Conservation (phyloP, 2,329 filamentous ascomycete species). For the Aureobasidium sp. region DNA sequence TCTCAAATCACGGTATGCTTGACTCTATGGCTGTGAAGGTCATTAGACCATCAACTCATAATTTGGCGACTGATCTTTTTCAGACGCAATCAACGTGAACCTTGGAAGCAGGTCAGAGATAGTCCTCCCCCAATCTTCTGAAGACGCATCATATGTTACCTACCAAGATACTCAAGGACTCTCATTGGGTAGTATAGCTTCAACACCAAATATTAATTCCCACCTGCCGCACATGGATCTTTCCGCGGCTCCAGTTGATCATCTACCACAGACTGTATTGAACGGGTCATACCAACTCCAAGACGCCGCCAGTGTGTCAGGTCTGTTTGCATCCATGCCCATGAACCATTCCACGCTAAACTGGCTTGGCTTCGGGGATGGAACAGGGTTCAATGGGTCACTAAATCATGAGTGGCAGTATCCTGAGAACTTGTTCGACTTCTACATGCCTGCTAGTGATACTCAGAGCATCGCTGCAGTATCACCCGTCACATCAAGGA, state of each 20-base stretch:
- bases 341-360: not conserved
- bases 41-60: not conserved
- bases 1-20: not conserved
- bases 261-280: not conserved
- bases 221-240: not conserved
- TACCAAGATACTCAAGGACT: not conserved
- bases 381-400: not conserved
- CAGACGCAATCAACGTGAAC: not conserved
- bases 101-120: not conserved
- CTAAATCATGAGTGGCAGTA: not conserved
- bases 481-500: not conserved
- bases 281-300: not conserved
- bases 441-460: not conserved
- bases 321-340: not conserved
- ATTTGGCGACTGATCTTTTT: not conserved
- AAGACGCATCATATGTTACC: not conserved
- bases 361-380: constrained; percentile 1
- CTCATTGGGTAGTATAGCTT: not conserved
- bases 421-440: constrained; percentile 3
- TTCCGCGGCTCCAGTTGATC: not conserved
- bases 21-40: not conserved
- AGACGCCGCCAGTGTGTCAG: not conserved
- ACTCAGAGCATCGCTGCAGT: not conserved
- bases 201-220: not conserved
- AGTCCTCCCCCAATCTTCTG: not conserved